Conservation (phyloP, 805 yeast species). For the Jamesozyma lodderae region DNA sequence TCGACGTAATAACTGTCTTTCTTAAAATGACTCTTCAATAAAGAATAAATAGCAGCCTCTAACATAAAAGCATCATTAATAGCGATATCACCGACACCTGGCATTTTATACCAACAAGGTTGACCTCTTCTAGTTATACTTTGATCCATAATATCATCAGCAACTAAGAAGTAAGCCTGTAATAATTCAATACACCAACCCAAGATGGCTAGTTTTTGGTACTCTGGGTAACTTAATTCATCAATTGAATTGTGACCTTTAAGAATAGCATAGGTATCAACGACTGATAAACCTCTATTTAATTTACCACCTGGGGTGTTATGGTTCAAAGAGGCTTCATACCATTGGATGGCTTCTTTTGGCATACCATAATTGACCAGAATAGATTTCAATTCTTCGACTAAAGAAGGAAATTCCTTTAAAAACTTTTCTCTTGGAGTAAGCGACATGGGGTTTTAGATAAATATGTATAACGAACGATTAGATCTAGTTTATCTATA, state of each 20-base stretch:
- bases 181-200: constrained; percentile 95
- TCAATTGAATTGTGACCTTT: constrained; percentile 48
- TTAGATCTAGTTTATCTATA: background rate
- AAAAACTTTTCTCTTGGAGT: constrained; percentile 45
- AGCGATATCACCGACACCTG: constrained; percentile 83
- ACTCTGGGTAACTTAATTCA: constrained; percentile 61
- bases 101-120: constrained; percentile 89
- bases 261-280: constrained; percentile 81
- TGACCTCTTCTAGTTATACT: constrained; percentile 97
- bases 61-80: constrained; percentile 96
- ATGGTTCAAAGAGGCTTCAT: constrained; percentile 58
- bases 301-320: constrained; percentile 95
- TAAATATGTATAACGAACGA: background rate
- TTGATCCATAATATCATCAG: constrained; percentile 97
- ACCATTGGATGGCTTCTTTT: constrained; percentile 80
- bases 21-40: constrained; percentile 83
- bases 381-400: constrained; percentile 59
- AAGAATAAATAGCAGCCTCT: constrained; percentile 85
- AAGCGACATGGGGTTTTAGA: background rate
- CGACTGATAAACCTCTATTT: constrained; percentile 91
- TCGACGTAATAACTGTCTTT: constrained; percentile 78
- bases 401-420: constrained; percentile 64
- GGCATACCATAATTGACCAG: constrained; percentile 71
- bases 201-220: constrained; percentile 73
- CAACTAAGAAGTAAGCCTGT: constrained; percentile 94